Conservation (phyloP, 2,329 filamentous ascomycete species). For the Epicoccum sorghinum region DNA sequence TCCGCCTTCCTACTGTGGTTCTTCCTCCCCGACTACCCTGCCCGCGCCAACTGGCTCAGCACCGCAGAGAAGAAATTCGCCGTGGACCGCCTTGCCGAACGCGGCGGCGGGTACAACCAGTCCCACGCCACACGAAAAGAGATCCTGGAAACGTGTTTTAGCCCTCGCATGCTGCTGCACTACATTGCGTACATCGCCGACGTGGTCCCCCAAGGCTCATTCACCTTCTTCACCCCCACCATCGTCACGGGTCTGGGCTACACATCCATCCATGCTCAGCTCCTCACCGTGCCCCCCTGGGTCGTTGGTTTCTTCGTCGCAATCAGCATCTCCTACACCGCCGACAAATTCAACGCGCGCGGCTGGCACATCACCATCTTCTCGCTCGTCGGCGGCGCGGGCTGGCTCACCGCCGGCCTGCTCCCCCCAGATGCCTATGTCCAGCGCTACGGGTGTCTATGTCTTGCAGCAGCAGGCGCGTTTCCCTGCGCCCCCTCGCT, state of each 20-base stretch:
- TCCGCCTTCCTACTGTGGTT: conserved; percentile 49
- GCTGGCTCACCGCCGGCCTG: conserved; percentile 42
- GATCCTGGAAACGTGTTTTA: conserved; percentile 45
- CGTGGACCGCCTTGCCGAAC: conserved; percentile 46
- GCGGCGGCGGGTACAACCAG: conserved; percentile 47
- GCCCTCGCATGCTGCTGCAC: conserved; percentile 48
- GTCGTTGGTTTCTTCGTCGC: conserved; percentile 42
- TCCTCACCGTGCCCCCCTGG: conserved; percentile 49
- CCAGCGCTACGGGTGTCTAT: conserved; percentile 46
- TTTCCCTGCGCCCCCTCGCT: conserved; percentile 47
- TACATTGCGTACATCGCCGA: conserved; percentile 38
- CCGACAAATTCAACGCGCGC: conserved; percentile 25
- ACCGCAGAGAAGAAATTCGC: conserved; percentile 46
- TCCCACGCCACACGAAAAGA: conserved; percentile 45
- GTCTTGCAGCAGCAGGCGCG: conserved; percentile 46
- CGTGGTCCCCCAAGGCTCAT: conserved; percentile 38
- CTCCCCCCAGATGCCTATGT: conserved; percentile 31
- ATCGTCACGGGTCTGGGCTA: conserved; percentile 54
- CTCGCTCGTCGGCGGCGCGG: conserved; percentile 37
- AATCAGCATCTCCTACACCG: conserved; percentile 31
- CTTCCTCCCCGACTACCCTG: conserved; percentile 57
- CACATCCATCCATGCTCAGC: conserved; percentile 47
- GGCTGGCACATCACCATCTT: conserved; percentile 30
- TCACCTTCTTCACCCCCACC: conserved; percentile 53
- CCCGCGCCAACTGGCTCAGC: conserved; percentile 55